A percentile compares a stretch with the other conserved stretches of the same genome.
phyloP scores from a whole-genome alignment of 768 basidiomycete genomes.

The Kwoniella bestiolae region DNA sequence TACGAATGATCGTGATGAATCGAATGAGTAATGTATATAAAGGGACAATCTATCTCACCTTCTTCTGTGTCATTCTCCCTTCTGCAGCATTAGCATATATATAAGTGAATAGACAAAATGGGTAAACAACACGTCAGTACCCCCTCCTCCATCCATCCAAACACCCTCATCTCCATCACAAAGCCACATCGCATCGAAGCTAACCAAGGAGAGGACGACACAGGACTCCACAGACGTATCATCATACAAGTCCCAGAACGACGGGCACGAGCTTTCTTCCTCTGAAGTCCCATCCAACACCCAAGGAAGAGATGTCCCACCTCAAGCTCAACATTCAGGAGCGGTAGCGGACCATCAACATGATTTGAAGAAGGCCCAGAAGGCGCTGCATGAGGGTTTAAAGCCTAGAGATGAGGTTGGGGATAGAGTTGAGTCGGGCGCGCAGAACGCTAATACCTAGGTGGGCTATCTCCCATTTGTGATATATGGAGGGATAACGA shows the following conservation, averaged over 20 bases:
- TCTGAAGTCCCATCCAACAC: conserved; percentile 7
- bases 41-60: too few species aligned
- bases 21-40: too few species aligned
- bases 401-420: background rate
- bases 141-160: background rate
- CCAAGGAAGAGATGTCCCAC: conserved; percentile 5
- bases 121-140: conserved; percentile 23
- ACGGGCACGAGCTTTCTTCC: background rate
- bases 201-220: too few species aligned
- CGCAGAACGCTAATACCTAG: conserved; percentile 10
- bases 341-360: background rate
- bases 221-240: conserved; percentile 19
- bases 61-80: too few species aligned
- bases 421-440: background rate
- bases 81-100: too few species aligned
- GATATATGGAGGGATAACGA: too few species aligned
- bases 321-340: conserved; percentile 9
- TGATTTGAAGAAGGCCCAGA: conserved; percentile 22
- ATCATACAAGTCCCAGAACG: conserved; percentile 12
- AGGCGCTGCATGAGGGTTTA: conserved; percentile 19
- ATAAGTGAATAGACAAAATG: conserved; percentile 9
- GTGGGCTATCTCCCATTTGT: background rate
- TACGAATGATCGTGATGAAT: too few species aligned
- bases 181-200: background rate
- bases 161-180: background rate